phyloP scores from a whole-genome alignment of 495 filamentous ascomycete species.

The Podospora appendiculata region DNA sequence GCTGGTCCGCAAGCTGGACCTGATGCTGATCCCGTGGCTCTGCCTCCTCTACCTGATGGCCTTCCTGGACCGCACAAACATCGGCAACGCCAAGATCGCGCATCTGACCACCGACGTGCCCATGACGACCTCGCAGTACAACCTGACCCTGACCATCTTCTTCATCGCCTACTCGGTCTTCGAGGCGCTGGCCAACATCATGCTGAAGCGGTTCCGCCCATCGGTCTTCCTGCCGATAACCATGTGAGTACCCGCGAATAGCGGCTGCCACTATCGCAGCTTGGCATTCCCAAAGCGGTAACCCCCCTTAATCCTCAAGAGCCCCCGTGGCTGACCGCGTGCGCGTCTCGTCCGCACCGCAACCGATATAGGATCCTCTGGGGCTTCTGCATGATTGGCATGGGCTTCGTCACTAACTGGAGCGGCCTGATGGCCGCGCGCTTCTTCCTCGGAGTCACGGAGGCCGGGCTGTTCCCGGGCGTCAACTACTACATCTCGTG shows the following conservation, averaged over 20 bases:
- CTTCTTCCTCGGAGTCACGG: constrained; percentile 71
- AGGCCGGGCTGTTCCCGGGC: constrained; percentile 77
- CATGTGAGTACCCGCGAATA: constrained; percentile 16
- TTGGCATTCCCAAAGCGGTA: background rate
- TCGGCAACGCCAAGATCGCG: constrained; percentile 77
- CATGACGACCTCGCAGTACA: constrained; percentile 54
- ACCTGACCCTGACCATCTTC: constrained; percentile 69
- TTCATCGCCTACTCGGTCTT: constrained; percentile 78
- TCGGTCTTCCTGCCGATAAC: constrained; percentile 44
- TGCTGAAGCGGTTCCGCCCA: constrained; percentile 59
- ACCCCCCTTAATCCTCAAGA: background rate
- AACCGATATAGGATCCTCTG: constrained; percentile 30
- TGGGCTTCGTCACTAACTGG: constrained; percentile 71
- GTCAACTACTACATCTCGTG: constrained; percentile 61
- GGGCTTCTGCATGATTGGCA: constrained; percentile 69
- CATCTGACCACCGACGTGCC: constrained; percentile 52
- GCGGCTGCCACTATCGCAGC: background rate
- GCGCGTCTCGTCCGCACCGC: background rate
- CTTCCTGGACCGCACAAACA: constrained; percentile 68
- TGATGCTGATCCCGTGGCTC: constrained; percentile 73
- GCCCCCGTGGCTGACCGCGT: background rate
- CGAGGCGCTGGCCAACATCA: constrained; percentile 73
- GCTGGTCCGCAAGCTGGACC: constrained; percentile 62
- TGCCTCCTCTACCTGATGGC: constrained; percentile 68
- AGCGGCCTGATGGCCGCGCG: constrained; percentile 67